These are phyloP conservation scores for Penicillium italicum DNA, from an alignment of 2,329 filamentous ascomycete species.

Conservation along the genomic window DNA sequence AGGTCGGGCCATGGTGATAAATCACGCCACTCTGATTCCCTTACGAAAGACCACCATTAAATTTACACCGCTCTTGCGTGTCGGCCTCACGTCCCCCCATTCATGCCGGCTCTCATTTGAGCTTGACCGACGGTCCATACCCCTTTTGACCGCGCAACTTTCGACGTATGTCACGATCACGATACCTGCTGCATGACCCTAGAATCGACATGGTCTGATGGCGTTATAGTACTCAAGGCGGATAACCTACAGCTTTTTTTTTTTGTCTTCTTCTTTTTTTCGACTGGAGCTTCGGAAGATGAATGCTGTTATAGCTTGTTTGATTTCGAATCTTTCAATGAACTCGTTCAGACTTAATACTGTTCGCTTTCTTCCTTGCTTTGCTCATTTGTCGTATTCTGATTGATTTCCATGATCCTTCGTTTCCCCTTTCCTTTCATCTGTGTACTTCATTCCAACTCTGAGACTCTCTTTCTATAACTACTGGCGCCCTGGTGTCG, in stretches of 20 bases:
- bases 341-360: background rate
- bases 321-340: slow-evolving; percentile 11
- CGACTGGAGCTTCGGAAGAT: slow-evolving; percentile 4
- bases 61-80: slow-evolving; percentile 9
- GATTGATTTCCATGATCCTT: background rate
- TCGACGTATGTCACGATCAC: slow-evolving; percentile 44
- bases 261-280: slow-evolving; percentile 11
- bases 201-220: slow-evolving; percentile 36
- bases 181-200: slow-evolving; percentile 44
- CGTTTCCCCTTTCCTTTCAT: background rate
- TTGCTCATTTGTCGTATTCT: slow-evolving; percentile 2
- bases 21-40: slow-evolving; percentile 6
- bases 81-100: slow-evolving; percentile 13
- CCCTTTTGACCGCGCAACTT: slow-evolving; percentile 28
- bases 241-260: slow-evolving; percentile 20
- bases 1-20: slow-evolving; percentile 54
- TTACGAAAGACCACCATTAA: slow-evolving; percentile 5
- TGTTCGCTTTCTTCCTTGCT: background rate
- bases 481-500: background rate
- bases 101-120: slow-evolving; percentile 11
- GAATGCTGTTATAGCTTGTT: slow-evolving; percentile 9
- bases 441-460: slow-evolving; percentile 8
- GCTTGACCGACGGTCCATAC: slow-evolving; percentile 20
- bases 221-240: slow-evolving; percentile 38
- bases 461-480: slow-evolving; percentile 4